A percentile compares a stretch with the other conserved stretches of the same genome.
phyloP scores from a whole-genome alignment of 2,329 filamentous ascomycete species.

The Colletotrichum lupini region DNA sequence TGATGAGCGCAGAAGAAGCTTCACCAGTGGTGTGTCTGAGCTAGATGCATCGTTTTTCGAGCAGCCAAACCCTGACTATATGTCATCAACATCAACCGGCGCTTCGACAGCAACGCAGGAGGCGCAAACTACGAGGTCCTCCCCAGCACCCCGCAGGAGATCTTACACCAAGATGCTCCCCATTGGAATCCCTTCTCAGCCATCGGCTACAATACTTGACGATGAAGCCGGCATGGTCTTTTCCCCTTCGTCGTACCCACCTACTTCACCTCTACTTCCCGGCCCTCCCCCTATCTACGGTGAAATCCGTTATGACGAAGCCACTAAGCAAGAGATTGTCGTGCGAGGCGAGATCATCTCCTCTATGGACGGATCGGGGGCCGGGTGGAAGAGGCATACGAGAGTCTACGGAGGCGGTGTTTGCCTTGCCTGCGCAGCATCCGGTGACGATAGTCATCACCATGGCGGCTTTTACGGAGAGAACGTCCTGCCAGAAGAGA shows the following conservation, averaged over 20 bases:
- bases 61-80: conserved; percentile 63
- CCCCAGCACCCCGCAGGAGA: conserved; percentile 50
- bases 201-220: conserved; percentile 27
- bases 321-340: conserved; percentile 48
- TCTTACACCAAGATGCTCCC: conserved; percentile 57
- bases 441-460: conserved; percentile 53
- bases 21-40: conserved; percentile 46
- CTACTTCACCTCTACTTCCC: conserved; percentile 58
- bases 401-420: conserved; percentile 69
- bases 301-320: conserved; percentile 43
- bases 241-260: conserved; percentile 61
- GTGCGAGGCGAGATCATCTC: conserved; percentile 64
- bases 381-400: conserved; percentile 68
- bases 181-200: conserved; percentile 45
- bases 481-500: conserved; percentile 63
- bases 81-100: conserved; percentile 46
- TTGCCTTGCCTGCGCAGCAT: conserved; percentile 65
- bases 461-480: conserved; percentile 65
- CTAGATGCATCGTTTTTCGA: conserved; percentile 56
- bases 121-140: conserved; percentile 38
- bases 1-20: conserved; percentile 50
- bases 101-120: conserved; percentile 39
- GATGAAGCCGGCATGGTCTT: conserved; percentile 44
- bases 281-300: conserved; percentile 53
- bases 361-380: conserved; percentile 57